Evolutionary conservation across 2,329 filamentous ascomycete genomes (phyloP).

Genomic region (Phialophora expanda): DNA sequence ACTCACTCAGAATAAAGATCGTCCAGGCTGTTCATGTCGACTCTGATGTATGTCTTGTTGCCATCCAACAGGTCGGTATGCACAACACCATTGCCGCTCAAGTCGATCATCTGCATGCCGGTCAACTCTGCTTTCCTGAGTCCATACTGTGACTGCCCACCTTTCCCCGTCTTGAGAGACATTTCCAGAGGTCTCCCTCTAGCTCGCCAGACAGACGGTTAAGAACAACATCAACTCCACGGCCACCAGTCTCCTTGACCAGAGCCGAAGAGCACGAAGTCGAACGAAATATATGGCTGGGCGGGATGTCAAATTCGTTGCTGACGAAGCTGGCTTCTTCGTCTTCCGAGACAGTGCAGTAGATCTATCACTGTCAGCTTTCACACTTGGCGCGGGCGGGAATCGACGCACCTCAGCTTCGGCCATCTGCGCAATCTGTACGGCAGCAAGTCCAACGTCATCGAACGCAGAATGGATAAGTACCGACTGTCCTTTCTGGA

Average conservation of each 20-base stretch:
- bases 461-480: conserved; percentile 39
- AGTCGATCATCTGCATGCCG: too few relatives aligned
- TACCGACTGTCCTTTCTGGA: conserved; percentile 34
- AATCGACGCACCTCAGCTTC: conserved; percentile 23
- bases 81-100: too few relatives aligned
- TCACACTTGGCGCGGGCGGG: too few relatives aligned
- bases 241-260: conserved; percentile 39
- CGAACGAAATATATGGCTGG: conserved; percentile 44
- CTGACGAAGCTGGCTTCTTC: conserved; percentile 33
- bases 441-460: conserved; percentile 37
- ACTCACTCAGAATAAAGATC: too few relatives aligned
- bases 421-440: conserved; percentile 38
- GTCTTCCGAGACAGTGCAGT: conserved; percentile 37
- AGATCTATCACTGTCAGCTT: too few relatives aligned
- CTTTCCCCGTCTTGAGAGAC: conserved; percentile 39
- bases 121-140: too few relatives aligned
- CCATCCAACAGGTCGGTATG: too few relatives aligned
- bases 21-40: too few relatives aligned
- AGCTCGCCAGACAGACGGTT: conserved; percentile 37
- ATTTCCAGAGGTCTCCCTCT: conserved; percentile 38
- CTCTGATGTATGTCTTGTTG: too few relatives aligned
- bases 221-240: conserved; percentile 45
- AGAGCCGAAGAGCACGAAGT: conserved; percentile 39
- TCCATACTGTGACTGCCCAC: too few relatives aligned
- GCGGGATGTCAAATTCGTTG: conserved; percentile 37